Evolutionary conservation across 179 eudicot species (phyloP).

Genomic region (Kewa caespitosa): DNA sequence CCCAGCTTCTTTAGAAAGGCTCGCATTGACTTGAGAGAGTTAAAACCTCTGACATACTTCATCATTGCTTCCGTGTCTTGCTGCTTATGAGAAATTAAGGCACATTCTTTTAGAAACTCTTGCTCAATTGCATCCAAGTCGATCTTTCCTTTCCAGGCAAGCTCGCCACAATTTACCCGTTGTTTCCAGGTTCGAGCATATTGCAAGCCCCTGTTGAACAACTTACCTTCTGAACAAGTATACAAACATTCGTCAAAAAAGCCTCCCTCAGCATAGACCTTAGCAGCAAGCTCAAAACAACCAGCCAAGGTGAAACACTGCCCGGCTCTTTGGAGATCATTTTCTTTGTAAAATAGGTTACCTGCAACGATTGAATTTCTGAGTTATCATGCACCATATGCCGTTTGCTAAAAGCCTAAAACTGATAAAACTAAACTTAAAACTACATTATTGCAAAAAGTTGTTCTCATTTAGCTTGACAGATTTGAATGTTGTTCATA

Average conservation of each 20-base stretch:
- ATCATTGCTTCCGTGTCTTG: conserved; percentile 18
- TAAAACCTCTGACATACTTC: conserved; percentile 21
- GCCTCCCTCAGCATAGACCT: conserved; percentile 20
- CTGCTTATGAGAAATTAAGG: conserved; percentile 10
- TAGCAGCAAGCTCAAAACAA: conserved; percentile 22
- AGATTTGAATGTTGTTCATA: no score
- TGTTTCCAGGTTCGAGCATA: conserved; percentile 19
- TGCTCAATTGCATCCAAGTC: conserved; percentile 14
- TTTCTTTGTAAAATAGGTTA: not conserved
- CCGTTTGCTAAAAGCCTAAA: no score
- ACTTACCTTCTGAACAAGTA: conserved; percentile 24
- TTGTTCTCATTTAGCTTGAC: no score
- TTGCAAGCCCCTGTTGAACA: conserved; percentile 28
- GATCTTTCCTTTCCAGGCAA: not conserved
- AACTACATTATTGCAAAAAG: no score
- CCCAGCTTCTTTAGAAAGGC: conserved; percentile 16
- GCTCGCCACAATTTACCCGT: not conserved
- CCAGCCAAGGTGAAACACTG: conserved; percentile 24
- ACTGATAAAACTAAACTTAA: no score
- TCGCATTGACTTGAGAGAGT: conserved; percentile 18
- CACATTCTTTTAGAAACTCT: conserved; percentile 19
- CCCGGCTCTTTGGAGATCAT: conserved; percentile 4
- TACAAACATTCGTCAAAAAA: conserved; percentile 21
- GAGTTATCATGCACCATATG: not conserved
- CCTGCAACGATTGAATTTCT: not conserved